Percentiles rank a stretch among this genome's conserved stretches.
Conservation (phyloP, 1,284 basidiomycete genomes). For the Psilocybe mexicana region DNA sequence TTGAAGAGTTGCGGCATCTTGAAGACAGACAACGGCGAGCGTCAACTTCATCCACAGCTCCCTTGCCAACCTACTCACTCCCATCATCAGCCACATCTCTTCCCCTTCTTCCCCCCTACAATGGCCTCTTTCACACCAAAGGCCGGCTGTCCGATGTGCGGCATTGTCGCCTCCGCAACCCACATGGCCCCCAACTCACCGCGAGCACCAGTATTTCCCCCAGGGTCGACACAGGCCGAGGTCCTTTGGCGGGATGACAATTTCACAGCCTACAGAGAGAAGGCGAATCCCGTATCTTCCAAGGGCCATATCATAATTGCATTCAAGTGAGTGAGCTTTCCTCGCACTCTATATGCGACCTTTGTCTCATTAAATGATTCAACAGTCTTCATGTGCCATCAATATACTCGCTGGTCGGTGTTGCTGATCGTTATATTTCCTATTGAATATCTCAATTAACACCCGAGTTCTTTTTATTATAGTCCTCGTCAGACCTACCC, state of each 20-base stretch:
- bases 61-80: background rate
- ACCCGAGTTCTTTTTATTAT: background rate
- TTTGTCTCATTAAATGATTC: constrained; percentile 16
- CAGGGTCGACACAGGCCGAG: constrained; percentile 50
- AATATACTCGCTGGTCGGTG: constrained; percentile 67
- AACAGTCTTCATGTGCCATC: constrained; percentile 72
- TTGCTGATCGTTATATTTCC: constrained; percentile 1
- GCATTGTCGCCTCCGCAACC: constrained; percentile 61
- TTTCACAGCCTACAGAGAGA: constrained; percentile 72
- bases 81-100: background rate
- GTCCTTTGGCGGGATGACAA: constrained; percentile 74
- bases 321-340: constrained; percentile 59
- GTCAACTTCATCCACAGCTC: background rate
- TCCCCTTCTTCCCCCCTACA: constrained; percentile 2
- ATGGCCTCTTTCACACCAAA: constrained; percentile 60
- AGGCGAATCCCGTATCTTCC: constrained; percentile 64
- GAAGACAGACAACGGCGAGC: background rate
- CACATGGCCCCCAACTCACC: constrained; percentile 45
- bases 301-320: constrained; percentile 69
- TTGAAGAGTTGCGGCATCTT: background rate
- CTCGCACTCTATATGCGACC: background rate
- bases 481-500: constrained; percentile 76
- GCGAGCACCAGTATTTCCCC: constrained; percentile 43
- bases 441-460: background rate
- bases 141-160: constrained; percentile 72